phyloP scores from a whole-genome alignment of 371 early-diverging fungal genomes.

The Mortierella sp. region DNA sequence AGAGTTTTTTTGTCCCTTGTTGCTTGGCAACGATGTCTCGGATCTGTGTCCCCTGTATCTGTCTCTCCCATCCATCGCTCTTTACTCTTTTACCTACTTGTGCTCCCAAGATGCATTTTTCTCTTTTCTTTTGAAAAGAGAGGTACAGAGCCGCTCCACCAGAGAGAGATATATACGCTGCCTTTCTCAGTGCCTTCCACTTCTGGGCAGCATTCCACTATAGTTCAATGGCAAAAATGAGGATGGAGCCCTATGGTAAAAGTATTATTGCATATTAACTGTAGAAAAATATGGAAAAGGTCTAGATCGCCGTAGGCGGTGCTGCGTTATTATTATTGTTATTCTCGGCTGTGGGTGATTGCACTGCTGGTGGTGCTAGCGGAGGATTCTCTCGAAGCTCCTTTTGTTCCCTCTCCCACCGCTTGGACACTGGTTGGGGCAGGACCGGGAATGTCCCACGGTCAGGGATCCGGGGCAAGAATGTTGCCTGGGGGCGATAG shows the following conservation, averaged over 20 bases:
- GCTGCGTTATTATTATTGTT: too few relatives aligned
- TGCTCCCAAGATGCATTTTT: background rate
- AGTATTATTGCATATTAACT: background rate
- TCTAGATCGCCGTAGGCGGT: too few relatives aligned
- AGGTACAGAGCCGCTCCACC: background rate
- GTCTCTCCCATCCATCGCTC: background rate
- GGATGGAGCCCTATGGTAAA: too few relatives aligned
- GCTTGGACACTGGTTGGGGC: slow-evolving; percentile 24
- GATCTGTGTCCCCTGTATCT: background rate
- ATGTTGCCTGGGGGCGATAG: slow-evolving; percentile 32
- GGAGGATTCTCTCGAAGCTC: slow-evolving; percentile 3
- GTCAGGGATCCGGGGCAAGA: slow-evolving; percentile 18
- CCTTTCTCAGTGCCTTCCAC: too few relatives aligned
- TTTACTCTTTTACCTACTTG: background rate
- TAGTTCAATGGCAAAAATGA: too few relatives aligned
- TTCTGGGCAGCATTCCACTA: too few relatives aligned
- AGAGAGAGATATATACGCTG: background rate
- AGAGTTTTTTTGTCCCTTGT: too few relatives aligned
- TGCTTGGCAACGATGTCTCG: background rate
- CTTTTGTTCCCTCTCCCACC: slow-evolving; percentile 19
- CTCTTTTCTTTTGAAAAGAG: background rate
- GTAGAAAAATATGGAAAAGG: background rate
- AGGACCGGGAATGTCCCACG: slow-evolving; percentile 9
- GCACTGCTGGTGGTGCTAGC: too few relatives aligned
- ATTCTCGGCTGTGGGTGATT: too few relatives aligned